Base-by-base conservation (phyloP, 2,329 filamentous ascomycete genomes). In the Colletotrichum truncatum region DNA sequence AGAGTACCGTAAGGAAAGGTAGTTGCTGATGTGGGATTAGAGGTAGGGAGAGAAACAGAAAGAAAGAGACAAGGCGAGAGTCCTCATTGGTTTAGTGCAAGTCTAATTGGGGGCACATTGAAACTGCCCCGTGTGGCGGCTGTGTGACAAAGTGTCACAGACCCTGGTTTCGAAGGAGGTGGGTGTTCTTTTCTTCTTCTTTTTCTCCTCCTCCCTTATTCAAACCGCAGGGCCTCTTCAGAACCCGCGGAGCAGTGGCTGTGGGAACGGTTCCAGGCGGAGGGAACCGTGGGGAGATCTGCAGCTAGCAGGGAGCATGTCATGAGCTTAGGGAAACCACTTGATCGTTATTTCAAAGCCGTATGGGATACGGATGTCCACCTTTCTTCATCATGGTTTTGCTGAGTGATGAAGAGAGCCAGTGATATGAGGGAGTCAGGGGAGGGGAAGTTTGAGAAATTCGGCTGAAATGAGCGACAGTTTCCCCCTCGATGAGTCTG, bases 81-180 rank as follows among this genome's bases (percentile, higher is more conserved):
- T 32, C 28, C 41, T 30, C 41, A 48, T 55, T 48, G 34, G 36
- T n/a, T 18, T 26, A 18, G n/a, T 18, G 16, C 12, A 46, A 26
- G 28, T 46, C 63, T 4, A 45, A 45, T 30, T 21, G 60, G 38
- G 63, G 18, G 23, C 41, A 30, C 39, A 34, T 23, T 67, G 66
- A 68, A 68, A 68, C 66, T 64, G 64, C 43, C 41, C 53, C 59
- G 54, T 56, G 53, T 55, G 66, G 57, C 57, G 66, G 59, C 48
- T 48, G 66, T 68, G 64, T 67, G 66, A 68, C 57, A 67, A 34
- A 54, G 16, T 67, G 66, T 67, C 66, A 57, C 66, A 68, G 66
- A 57, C 64, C 64, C 66, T 54, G 26, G 66, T 64, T 66, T 66
- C 57, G 62, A 54, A 46, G 26, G 18, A 16, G n/a, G 48, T 54